Conservation (phyloP, 2,329 filamentous ascomycete genomes). For the Mollisia scopiformis region DNA sequence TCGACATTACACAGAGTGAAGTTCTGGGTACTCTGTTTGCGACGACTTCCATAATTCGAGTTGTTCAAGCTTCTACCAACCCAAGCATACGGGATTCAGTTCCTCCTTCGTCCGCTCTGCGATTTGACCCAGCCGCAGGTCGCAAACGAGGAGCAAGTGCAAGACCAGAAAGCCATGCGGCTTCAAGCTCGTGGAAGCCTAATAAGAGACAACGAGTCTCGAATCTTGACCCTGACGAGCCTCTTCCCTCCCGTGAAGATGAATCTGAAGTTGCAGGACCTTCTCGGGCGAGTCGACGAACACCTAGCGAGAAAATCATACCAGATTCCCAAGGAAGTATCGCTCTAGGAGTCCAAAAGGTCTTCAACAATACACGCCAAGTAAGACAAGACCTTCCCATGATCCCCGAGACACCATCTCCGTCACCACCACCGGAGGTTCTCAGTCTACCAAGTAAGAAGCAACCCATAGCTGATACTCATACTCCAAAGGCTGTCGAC, state of each 20-base stretch:
- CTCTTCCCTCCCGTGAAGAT: slow-evolving; percentile 34
- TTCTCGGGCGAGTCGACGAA: slow-evolving; percentile 7
- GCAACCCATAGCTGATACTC: slow-evolving; percentile 22
- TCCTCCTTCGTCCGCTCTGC: slow-evolving; percentile 36
- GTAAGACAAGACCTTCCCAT: slow-evolving; percentile 27
- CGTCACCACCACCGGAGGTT: slow-evolving; percentile 15
- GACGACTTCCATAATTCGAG: slow-evolving; percentile 30
- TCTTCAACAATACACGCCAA: slow-evolving; percentile 16
- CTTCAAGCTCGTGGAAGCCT: slow-evolving; percentile 18
- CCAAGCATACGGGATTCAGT: slow-evolving; percentile 34
- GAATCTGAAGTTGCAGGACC: slow-evolving; percentile 13
- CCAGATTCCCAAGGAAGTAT: slow-evolving; percentile 31
- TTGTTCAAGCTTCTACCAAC: slow-evolving; percentile 32
- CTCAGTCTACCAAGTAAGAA: slow-evolving; percentile 8
- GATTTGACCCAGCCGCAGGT: slow-evolving; percentile 26
- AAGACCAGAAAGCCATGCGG: slow-evolving; percentile 11
- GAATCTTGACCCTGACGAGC: slow-evolving; percentile 32
- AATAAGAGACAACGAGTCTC: slow-evolving; percentile 34
- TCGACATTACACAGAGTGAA: slow-evolving; percentile 36
- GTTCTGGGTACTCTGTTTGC: slow-evolving; percentile 32
- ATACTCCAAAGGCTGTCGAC: slow-evolving; percentile 20
- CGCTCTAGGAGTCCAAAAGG: slow-evolving; percentile 15
- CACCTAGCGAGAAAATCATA: slow-evolving; percentile 20
- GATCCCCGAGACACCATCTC: slow-evolving; percentile 27
- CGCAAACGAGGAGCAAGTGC: slow-evolving; percentile 29